A percentile compares a stretch with the other conserved stretches of the same genome.
Conservation (phyloP, 768 basidiomycete genomes). For the Mycena capillaripes region DNA sequence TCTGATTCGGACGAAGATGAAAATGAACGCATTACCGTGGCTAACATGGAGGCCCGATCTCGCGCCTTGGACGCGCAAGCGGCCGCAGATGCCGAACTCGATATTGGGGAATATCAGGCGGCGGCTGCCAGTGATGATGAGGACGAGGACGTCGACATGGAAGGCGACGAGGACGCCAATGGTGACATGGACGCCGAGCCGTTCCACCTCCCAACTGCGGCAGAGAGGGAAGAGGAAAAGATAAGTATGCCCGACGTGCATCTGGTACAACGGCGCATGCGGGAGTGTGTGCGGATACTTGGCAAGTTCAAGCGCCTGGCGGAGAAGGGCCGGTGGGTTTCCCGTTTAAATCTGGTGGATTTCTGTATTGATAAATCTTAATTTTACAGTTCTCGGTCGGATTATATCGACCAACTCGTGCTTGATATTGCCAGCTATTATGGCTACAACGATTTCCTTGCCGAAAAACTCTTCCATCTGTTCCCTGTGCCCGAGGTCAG, state of each 20-base stretch:
- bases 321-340: conserved; percentile 74
- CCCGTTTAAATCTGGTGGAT: conserved; percentile 2
- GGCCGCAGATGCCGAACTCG: conserved; percentile 77
- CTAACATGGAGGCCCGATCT: conserved; percentile 87
- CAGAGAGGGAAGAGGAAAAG: conserved; percentile 82
- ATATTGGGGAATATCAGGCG: conserved; percentile 73
- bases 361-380: conserved; percentile 20
- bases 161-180: conserved; percentile 58
- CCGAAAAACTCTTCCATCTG: conserved; percentile 93
- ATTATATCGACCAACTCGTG: conserved; percentile 90
- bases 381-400: conserved; percentile 80
- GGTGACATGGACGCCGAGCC: conserved; percentile 58
- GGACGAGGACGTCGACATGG: conserved; percentile 61
- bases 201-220: conserved; percentile 78
- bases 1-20: conserved; percentile 61
- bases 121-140: conserved; percentile 64
- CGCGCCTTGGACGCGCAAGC: conserved; percentile 80
- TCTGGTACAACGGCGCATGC: conserved; percentile 84
- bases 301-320: conserved; percentile 79
- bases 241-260: conserved; percentile 80
- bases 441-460: conserved; percentile 96
- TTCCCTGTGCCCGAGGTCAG: conserved; percentile 93
- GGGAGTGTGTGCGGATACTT: conserved; percentile 80
- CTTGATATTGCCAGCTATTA: conserved; percentile 96
- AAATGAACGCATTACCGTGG: conserved; percentile 70